Percentiles rank a stretch among this genome's conserved stretches.
Conservation (phyloP, 768 basidiomycete species). For the Lyophyllum shimeji region DNA sequence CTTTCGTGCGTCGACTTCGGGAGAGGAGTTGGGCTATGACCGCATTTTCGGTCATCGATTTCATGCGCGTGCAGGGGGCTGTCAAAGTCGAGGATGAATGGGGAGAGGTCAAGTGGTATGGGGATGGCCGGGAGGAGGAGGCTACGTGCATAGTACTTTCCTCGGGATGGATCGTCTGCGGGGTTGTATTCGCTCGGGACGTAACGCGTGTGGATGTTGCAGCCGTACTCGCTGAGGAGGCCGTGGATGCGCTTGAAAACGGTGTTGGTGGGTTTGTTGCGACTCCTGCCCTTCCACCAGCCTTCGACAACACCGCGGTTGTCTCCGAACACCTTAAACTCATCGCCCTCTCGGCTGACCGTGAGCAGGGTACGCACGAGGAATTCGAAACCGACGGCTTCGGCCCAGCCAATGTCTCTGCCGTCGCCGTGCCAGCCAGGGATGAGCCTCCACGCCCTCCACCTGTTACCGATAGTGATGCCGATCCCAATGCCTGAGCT, state of each 20-base stretch:
- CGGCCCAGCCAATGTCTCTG: conserved; percentile 45
- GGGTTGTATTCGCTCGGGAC: conserved; percentile 28
- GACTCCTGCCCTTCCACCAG: conserved; percentile 38
- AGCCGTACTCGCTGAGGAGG: not conserved
- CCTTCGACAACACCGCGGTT: conserved; percentile 41
- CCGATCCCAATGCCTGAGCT: conserved; percentile 35
- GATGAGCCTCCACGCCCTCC: conserved; percentile 34
- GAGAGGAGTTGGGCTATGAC: too few relatives aligned
- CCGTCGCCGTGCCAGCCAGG: conserved; percentile 28
- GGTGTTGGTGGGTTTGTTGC: conserved; percentile 27
- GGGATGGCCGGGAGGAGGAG: conserved; percentile 16
- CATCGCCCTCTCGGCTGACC: not conserved
- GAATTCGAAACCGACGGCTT: conserved; percentile 40
- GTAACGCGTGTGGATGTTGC: conserved; percentile 21
- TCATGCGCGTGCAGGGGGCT: conserved; percentile 15
- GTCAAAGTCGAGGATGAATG: conserved; percentile 2
- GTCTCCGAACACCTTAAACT: conserved; percentile 32
- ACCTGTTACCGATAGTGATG: conserved; percentile 26
- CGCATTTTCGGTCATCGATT: not conserved
- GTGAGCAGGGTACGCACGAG: conserved; percentile 23
- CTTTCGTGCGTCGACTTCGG: too few relatives aligned
- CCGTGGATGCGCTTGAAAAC: conserved; percentile 25
- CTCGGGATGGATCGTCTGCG: conserved; percentile 35
- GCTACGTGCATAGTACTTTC: conserved; percentile 8
- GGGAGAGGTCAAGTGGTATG: conserved; percentile 2